A percentile compares a stretch with the other conserved stretches of the same genome.
Conservation (phyloP, 345 rosid genomes). For the Conringia planisiliqua region DNA sequence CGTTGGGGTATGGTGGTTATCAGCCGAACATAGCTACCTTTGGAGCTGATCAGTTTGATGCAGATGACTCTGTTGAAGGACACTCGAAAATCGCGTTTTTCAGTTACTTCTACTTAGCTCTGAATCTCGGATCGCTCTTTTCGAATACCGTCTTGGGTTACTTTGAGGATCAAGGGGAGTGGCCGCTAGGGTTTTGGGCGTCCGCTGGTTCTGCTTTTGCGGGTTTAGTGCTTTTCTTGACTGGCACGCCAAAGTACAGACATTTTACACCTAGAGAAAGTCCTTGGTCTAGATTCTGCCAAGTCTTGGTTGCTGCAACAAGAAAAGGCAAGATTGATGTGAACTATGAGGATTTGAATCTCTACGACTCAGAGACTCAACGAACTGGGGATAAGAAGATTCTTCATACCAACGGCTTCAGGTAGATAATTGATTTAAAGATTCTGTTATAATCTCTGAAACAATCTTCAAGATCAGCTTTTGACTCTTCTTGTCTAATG, state of each 20-base stretch:
- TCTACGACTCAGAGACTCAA: constrained; percentile 43
- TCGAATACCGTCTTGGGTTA: constrained; percentile 86
- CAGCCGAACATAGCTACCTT: constrained; percentile 94
- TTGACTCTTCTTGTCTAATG: not conserved
- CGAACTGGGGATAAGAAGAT: constrained; percentile 55
- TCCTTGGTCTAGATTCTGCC: constrained; percentile 74
- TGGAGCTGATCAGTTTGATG: constrained; percentile 97
- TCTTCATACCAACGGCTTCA: constrained; percentile 71
- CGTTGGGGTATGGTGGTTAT: constrained; percentile 93
- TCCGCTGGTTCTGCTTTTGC: constrained; percentile 75
- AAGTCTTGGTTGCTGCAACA: constrained; percentile 70
- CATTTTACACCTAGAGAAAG: constrained; percentile 74
- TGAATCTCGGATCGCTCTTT: constrained; percentile 88
- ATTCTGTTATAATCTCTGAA: not conserved
- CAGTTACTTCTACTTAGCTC: constrained; percentile 89
- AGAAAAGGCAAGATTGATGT: constrained; percentile 52
- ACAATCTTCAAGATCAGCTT: constrained; percentile 5
- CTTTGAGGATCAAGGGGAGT: constrained; percentile 78
- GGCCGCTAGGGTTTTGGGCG: constrained; percentile 86
- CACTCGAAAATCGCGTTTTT: constrained; percentile 82
- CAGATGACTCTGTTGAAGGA: constrained; percentile 74
- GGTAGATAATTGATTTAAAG: constrained; percentile 43
- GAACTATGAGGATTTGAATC: constrained; percentile 38
- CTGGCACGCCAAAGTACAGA: constrained; percentile 75
- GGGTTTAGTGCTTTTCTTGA: constrained; percentile 65